Base-by-base conservation (phyloP, 2,329 filamentous ascomycete genomes). In the Penicillium psychrosexuale region DNA sequence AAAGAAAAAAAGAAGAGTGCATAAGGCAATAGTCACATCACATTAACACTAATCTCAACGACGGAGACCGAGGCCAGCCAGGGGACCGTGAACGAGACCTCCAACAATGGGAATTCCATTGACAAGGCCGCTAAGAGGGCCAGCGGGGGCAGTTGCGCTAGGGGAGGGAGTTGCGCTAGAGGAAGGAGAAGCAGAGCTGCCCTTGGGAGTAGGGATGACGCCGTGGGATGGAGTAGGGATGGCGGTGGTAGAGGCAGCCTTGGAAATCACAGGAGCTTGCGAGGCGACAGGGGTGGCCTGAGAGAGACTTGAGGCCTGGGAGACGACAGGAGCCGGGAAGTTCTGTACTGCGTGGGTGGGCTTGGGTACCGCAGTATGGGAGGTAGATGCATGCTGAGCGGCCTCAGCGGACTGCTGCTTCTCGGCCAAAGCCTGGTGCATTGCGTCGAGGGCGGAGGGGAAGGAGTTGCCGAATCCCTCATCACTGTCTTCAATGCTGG, bases 401-500 rank as follows among this genome's bases (percentile, higher is more conserved):
- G 44, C 5, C 38, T 47, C 6, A 11, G 40, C 33, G 19, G 51
- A 42, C 2, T 46, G 27, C 17, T 58, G 39, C 27, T 58, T 39
- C 6, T 47, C 53, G 8, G 28, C 19, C 24, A 61, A 27, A 6
- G 55, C 61, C 15, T 55, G 38, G 12, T 57, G 12, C 57, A 61
- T 50, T 6, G 55, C 63, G 3, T 53, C 55, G 54, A 62, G 53
- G 8, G 59, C 61, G 1, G 53, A 55, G 11, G 60, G 55, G 4
- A 60, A 36, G 13, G 59, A 51, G 44, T 61, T 55, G 13, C 48
- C 55, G 22, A 65, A 51, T 24, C 55, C 51, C 17, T 60, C 56
- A 19, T 58, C 57, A 30, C 51, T 54, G 7, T 57, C 60, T 5
- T 51, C 36, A 5, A 53, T 42, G 9, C 15, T 42, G 12, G 57